Base-by-base conservation (phyloP, 352 stramenopile genomes). In the Globisporangium perplexum region DNA sequence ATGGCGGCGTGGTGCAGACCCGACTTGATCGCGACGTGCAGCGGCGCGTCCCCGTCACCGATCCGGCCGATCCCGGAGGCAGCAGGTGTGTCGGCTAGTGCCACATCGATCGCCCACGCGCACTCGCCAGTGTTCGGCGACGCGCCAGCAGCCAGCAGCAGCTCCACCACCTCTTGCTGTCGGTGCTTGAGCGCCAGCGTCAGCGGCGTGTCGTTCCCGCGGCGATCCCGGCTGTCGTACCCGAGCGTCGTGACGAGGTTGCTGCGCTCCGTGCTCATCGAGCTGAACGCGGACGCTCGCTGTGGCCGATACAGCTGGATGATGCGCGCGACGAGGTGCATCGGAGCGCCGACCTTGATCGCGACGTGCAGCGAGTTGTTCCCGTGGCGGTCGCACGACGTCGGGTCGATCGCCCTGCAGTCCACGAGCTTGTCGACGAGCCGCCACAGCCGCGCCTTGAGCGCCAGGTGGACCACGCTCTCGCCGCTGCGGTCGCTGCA, bases 11-110 rank as follows among this genome's bases (percentile, higher is more conserved):
- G 46, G 2, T 68, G 48, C 31, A 83, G 53, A 17, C 77, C 77
- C 18, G 68, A 54, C 42, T 88, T 88, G 53, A 88, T 84, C 18
- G 70, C 68, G 24, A 86, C 58, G 28, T 86, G 77, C n/a, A 88
- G 66, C 20, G 74, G 70, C 11, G 63, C 63, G 33, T 88, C 74
- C 10, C 60, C 48, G 22, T 75, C 43, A 1, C 65, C 49, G 24
- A 75, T 54, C 8, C 15, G 41, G n/a, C 47, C 24, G 14, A 39
- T 17, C 5, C 14, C 15, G 31, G 0, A 26, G 49, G 43, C 23
- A 23, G 8, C 20, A 36, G 33, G 20, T 23, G 20, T 28, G 22
- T n/a, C 11, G 22, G 14, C 14, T 28, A 18, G 17, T 22, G 35
- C 10, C 36, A 26, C 38, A 6, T 50, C 53, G 6, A 46, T 23